phyloP scores from a whole-genome alignment of 768 basidiomycete genomes.

The Kwoniella botswanensis region DNA sequence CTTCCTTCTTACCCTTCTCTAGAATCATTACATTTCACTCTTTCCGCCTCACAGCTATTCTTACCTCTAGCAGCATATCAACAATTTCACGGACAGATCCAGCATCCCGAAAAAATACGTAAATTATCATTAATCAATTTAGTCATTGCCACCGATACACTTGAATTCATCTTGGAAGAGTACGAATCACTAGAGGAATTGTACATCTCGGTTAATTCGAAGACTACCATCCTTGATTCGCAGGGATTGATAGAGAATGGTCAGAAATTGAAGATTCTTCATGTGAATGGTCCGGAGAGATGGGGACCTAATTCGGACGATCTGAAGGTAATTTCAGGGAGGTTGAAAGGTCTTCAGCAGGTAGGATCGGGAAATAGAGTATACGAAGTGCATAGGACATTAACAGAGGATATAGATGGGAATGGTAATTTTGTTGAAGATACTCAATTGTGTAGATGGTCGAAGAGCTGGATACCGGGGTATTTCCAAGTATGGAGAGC shows the following conservation, averaged over 20 bases:
- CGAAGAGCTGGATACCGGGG: conserved; percentile 36
- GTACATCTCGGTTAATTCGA: conserved; percentile 39
- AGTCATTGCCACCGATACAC: conserved; percentile 26
- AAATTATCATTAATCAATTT: conserved; percentile 43
- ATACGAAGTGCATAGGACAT: conserved; percentile 40
- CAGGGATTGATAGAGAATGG: conserved; percentile 1
- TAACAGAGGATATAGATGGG: conserved; percentile 2
- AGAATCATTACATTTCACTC: conserved; percentile 38
- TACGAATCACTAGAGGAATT: conserved; percentile 37
- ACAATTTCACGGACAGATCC: conserved; percentile 20
- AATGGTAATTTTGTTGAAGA: not conserved
- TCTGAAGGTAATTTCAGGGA: conserved; percentile 28
- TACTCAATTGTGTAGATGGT: conserved; percentile 44
- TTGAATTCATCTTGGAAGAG: conserved; percentile 23
- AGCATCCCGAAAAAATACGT: conserved; percentile 14
- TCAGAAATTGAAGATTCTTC: conserved; percentile 30
- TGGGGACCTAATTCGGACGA: conserved; percentile 41
- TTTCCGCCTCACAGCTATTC: conserved; percentile 30
- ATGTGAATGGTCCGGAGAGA: conserved; percentile 40
- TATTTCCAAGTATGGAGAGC: conserved; percentile 52
- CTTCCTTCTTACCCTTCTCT: conserved; percentile 25
- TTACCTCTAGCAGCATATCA: conserved; percentile 13
- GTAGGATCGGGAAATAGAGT: conserved; percentile 48
- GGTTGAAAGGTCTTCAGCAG: conserved; percentile 32
- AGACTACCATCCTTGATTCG: conserved; percentile 26